These are phyloP conservation scores for Camelina laxa DNA, from an alignment of 345 rosid species.

Conservation along the genomic window DNA sequence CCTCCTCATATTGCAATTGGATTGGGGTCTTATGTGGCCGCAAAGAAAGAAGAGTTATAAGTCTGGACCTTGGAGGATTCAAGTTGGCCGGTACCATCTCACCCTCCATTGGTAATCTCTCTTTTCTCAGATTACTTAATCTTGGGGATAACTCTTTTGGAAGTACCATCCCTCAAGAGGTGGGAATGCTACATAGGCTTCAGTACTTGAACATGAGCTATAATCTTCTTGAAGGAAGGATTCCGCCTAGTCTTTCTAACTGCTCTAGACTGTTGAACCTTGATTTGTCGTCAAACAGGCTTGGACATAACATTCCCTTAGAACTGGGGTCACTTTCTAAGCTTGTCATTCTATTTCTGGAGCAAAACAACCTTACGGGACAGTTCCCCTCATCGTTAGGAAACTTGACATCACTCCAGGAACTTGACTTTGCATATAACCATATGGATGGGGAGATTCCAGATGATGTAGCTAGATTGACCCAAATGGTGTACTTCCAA, in stretches of 20 bases:
- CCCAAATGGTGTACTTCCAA: background rate
- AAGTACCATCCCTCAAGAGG: slow-evolving; percentile 32
- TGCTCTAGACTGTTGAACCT: slow-evolving; percentile 32
- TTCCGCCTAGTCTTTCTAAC: slow-evolving; percentile 28
- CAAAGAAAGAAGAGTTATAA: slow-evolving; percentile 32
- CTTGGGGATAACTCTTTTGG: slow-evolving; percentile 41
- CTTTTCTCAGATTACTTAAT: slow-evolving; percentile 39
- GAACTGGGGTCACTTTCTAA: slow-evolving; percentile 30
- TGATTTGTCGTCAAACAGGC: slow-evolving; percentile 32
- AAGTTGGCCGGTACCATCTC: slow-evolving; percentile 33
- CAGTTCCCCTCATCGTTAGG: background rate
- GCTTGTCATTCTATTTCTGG: background rate
- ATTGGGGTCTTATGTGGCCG: slow-evolving; percentile 38
- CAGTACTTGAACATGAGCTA: slow-evolving; percentile 32
- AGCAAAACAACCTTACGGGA: background rate
- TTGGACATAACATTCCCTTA: slow-evolving; percentile 25
- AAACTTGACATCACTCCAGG: background rate
- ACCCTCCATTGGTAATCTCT: slow-evolving; percentile 48
- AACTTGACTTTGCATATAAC: background rate
- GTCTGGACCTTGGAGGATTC: slow-evolving; percentile 37
- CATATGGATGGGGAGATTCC: background rate
- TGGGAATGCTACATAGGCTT: slow-evolving; percentile 36
- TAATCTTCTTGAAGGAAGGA: slow-evolving; percentile 39
- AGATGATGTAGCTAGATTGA: background rate
- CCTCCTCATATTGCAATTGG: slow-evolving; percentile 40